Evolutionary conservation across 2,329 filamentous ascomycete species (phyloP).

Genomic region (Pestalotiopsis fici): DNA sequence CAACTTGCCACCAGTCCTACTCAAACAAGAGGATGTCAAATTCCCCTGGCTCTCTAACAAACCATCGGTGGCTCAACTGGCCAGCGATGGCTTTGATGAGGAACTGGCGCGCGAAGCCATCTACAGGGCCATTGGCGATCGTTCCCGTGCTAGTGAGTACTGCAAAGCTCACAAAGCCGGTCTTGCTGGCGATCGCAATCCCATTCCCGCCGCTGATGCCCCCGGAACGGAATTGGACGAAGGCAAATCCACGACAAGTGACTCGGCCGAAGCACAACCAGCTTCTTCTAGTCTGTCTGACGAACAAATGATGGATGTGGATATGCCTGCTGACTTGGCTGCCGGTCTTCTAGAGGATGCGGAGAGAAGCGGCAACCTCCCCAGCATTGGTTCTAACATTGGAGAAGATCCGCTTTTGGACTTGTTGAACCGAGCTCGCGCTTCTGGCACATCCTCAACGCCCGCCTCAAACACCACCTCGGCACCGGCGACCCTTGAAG

Average conservation of each 20-base stretch:
- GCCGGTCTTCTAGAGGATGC: constrained; percentile 23
- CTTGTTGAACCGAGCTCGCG: constrained; percentile 23
- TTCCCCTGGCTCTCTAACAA: constrained; percentile 47
- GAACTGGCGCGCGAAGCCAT: constrained; percentile 76
- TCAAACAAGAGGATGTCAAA: constrained; percentile 42
- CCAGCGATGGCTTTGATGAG: constrained; percentile 34
- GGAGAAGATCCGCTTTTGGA: constrained; percentile 20
- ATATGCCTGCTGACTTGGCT: constrained; percentile 22
- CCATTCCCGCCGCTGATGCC: constrained; percentile 63
- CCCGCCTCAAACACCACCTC: constrained; percentile 20
- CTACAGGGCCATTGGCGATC: constrained; percentile 76
- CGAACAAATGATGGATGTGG: constrained; percentile 25
- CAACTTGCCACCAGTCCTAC: constrained; percentile 33
- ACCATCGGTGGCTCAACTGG: constrained; percentile 31
- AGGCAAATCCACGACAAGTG: background rate
- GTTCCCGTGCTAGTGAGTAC: constrained; percentile 68
- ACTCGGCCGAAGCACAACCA: background rate
- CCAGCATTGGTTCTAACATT: background rate
- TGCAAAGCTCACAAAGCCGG: constrained; percentile 64
- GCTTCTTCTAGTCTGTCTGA: constrained; percentile 17
- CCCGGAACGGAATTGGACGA: constrained; percentile 25
- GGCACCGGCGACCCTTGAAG: constrained; percentile 10
- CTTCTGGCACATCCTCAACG: constrained; percentile 20
- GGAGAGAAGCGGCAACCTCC: constrained; percentile 15
- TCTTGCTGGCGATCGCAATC: constrained; percentile 62